phyloP scores from a whole-genome alignment of 331 rosid genomes.

The Erythrophleum ivorense region DNA sequence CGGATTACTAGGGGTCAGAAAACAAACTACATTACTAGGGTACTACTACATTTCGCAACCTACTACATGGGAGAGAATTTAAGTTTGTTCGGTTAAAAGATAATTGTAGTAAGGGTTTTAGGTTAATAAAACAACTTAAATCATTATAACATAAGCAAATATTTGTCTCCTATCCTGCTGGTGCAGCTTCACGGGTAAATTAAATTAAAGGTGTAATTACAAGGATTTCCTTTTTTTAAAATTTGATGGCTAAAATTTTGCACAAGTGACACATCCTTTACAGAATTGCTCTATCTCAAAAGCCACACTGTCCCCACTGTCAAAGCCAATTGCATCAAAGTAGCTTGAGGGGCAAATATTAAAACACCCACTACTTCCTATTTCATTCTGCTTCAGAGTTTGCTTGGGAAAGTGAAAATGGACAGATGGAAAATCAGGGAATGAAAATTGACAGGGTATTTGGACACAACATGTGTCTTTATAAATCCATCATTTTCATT shows the following conservation, averaged over 20 bases:
- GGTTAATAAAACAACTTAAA: neutral
- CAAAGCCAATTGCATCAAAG: constrained; percentile 10
- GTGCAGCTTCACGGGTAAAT: constrained; percentile 4
- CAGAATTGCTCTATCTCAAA: neutral
- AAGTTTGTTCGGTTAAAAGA: neutral
- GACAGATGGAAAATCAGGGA: neutral
- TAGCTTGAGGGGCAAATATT: neutral
- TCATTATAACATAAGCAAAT: neutral
- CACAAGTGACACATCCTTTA: neutral
- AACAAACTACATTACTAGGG: constrained; percentile 30
- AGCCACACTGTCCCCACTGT: neutral
- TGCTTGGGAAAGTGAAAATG: neutral
- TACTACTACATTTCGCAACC: constrained; percentile 1
- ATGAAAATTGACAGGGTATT: neutral
- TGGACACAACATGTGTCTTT: neutral
- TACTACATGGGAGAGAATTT: neutral
- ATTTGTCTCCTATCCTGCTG: neutral
- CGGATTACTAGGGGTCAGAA: constrained; percentile 27
- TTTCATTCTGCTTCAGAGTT: neutral
- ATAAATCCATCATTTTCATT: constrained; percentile 3
- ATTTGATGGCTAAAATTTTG: neutral
- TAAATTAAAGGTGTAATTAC: neutral
- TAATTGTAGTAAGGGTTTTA: neutral
- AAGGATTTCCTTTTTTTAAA: neutral
- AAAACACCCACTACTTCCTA: neutral